These are phyloP conservation scores for Hypoxylon crocopeplum DNA, from an alignment of 495 filamentous ascomycete genomes.

Conservation along the genomic window DNA sequence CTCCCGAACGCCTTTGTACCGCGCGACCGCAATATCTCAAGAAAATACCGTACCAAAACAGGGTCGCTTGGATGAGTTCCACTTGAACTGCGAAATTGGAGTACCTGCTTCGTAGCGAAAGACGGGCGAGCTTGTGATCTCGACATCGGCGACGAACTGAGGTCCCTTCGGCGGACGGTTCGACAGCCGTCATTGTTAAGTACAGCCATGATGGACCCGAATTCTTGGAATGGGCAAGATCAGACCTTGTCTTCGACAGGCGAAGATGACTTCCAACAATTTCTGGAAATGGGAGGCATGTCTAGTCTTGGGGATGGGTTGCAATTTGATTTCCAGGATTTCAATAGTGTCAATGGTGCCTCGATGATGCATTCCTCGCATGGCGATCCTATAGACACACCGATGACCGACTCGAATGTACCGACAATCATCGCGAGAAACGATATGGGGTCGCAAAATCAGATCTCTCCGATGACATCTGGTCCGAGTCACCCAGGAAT, in stretches of 20 bases:
- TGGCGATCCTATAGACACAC: conserved; percentile 55
- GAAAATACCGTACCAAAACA: conserved; percentile 1
- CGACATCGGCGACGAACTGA: conserved; percentile 5
- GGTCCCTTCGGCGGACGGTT: not conserved
- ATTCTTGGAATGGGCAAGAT: conserved; percentile 56
- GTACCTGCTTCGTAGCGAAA: not conserved
- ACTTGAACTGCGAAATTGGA: conserved; percentile 1
- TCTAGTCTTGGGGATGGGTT: conserved; percentile 51
- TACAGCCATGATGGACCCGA: conserved; percentile 55
- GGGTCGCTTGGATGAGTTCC: not conserved
- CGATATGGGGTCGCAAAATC: conserved; percentile 49
- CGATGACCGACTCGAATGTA: conserved; percentile 56
- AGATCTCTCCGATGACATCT: conserved; percentile 55
- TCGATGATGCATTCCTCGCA: conserved; percentile 45
- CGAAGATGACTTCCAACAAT: conserved; percentile 64
- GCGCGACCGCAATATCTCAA: conserved; percentile 28
- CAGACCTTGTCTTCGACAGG: conserved; percentile 50
- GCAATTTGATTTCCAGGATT: conserved; percentile 58
- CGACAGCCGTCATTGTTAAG: conserved; percentile 1
- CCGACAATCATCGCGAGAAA: conserved; percentile 49
- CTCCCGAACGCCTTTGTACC: conserved; percentile 13
- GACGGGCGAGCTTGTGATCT: conserved; percentile 3
- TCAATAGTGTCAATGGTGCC: conserved; percentile 42
- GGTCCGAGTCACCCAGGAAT: conserved; percentile 49
- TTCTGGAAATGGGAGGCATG: conserved; percentile 60